phyloP scores from a whole-genome alignment of 2,329 filamentous ascomycete genomes.

The Periconia sp. region DNA sequence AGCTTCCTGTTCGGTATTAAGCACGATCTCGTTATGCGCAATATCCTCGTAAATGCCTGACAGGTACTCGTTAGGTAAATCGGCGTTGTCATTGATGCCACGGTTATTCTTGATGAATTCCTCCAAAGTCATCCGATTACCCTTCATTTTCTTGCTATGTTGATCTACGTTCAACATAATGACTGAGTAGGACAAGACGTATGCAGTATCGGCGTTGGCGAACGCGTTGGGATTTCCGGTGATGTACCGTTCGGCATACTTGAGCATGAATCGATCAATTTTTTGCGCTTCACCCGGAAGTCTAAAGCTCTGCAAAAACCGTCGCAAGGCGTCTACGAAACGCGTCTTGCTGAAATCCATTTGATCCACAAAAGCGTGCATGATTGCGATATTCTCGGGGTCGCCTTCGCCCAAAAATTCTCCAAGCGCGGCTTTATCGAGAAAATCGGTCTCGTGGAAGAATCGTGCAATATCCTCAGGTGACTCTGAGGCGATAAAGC shows the following conservation, averaged over 20 bases:
- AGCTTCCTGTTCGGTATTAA: slow-evolving; percentile 88
- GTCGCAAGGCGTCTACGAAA: slow-evolving; percentile 89
- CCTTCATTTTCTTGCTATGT: slow-evolving; percentile 85
- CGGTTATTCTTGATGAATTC: slow-evolving; percentile 99
- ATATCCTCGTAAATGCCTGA: slow-evolving; percentile 92
- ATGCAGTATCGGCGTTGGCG: slow-evolving; percentile 96
- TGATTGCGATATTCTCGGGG: slow-evolving; percentile 89
- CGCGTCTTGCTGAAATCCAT: slow-evolving; percentile 94
- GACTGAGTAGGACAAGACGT: slow-evolving; percentile 93
- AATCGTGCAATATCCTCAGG: slow-evolving; percentile 86
- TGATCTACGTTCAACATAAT: slow-evolving; percentile 96
- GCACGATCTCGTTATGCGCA: slow-evolving; percentile 85
- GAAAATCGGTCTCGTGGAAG: slow-evolving; percentile 76
- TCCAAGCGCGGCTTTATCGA: slow-evolving; percentile 91
- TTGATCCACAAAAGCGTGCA: slow-evolving; percentile 95
- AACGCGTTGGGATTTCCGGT: slow-evolving; percentile 96
- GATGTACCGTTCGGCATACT: slow-evolving; percentile 96
- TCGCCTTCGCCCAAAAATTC: slow-evolving; percentile 96
- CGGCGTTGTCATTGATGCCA: slow-evolving; percentile 95
- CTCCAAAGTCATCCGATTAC: slow-evolving; percentile 86
- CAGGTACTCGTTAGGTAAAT: slow-evolving; percentile 92
- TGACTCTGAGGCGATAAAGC: slow-evolving; percentile 81
- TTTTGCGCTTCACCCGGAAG: slow-evolving; percentile 96
- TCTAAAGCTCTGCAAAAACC: slow-evolving; percentile 93
- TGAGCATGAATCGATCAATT: slow-evolving; percentile 99